These are phyloP conservation scores for Anisodus acutangulus DNA, from an alignment of 257 asterid genomes.

Conservation along the genomic window DNA sequence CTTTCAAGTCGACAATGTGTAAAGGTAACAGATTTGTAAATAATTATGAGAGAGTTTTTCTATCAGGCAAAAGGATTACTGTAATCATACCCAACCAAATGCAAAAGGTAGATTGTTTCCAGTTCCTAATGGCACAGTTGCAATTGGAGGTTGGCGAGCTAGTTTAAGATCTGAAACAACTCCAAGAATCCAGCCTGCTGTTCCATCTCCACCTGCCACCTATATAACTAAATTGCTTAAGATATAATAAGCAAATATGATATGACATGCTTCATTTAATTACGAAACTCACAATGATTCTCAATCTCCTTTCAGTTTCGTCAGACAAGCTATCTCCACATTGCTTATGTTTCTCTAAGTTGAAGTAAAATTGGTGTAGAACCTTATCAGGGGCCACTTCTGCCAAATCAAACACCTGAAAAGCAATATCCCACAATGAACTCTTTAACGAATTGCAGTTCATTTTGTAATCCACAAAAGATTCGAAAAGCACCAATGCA, in stretches of 20 bases:
- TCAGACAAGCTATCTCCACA: conserved; percentile 60
- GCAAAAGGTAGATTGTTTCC: conserved; percentile 94
- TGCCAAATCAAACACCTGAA: conserved; percentile 82
- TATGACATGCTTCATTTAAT: not conserved
- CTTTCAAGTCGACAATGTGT: too few relatives aligned
- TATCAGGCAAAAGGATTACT: not conserved
- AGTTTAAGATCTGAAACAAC: conserved; percentile 86
- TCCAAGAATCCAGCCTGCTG: conserved; percentile 98
- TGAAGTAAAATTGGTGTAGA: conserved; percentile 55
- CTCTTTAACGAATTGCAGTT: too few relatives aligned
- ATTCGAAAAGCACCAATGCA: too few relatives aligned
- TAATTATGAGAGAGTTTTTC: not conserved
- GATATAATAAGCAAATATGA: conserved; percentile 23
- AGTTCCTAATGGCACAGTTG: conserved; percentile 91
- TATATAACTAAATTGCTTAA: conserved; percentile 34
- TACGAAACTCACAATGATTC: conserved; percentile 69
- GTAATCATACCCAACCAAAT: conserved; percentile 81
- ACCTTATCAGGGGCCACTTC: conserved; percentile 78
- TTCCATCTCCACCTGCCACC: conserved; percentile 99
- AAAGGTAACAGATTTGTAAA: too few relatives aligned
- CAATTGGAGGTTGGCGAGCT: conserved; percentile 81
- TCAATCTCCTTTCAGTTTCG: conserved; percentile 58
- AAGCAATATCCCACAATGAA: not conserved
- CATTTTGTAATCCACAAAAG: too few relatives aligned
- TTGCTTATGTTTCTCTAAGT: conserved; percentile 63